phyloP scores from a whole-genome alignment of 768 basidiomycete species.

The Phylloporus scabripes region DNA sequence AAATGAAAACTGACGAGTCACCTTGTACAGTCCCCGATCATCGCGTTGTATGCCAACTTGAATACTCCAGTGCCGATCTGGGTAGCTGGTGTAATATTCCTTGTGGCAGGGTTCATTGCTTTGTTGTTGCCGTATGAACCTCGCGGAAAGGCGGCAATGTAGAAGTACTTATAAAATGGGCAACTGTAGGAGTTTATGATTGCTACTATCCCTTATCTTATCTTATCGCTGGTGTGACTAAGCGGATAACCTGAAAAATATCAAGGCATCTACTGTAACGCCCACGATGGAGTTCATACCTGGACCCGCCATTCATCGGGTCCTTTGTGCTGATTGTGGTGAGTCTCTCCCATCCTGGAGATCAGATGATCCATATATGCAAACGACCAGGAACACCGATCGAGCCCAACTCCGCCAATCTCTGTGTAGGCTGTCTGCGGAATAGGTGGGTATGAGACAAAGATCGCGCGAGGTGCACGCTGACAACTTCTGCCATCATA shows the following conservation, averaged over 20 bases:
- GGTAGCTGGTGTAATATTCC: constrained; percentile 48
- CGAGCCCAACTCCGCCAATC: constrained; percentile 87
- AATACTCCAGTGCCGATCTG: constrained; percentile 49
- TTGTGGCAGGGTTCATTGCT: constrained; percentile 44
- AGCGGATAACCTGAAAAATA: constrained; percentile 1
- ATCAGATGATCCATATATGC: background rate
- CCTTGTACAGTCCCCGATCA: constrained; percentile 38
- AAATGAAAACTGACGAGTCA: background rate
- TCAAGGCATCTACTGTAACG: background rate
- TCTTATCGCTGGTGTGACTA: constrained; percentile 19
- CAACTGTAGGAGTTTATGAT: too few relatives aligned
- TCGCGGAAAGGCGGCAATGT: constrained; percentile 49
- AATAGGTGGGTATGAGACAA: constrained; percentile 59
- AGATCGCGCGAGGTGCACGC: background rate
- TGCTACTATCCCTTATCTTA: background rate
- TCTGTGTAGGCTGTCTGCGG: constrained; percentile 83
- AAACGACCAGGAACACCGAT: constrained; percentile 64
- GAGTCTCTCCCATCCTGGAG: constrained; percentile 14
- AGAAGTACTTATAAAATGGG: constrained; percentile 3
- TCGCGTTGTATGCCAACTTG: constrained; percentile 46
- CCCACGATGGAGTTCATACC: constrained; percentile 71
- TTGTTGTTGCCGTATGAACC: constrained; percentile 53
- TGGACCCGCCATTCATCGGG: constrained; percentile 69
- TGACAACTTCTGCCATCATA: background rate
- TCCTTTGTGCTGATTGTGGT: constrained; percentile 90